These are phyloP conservation scores for Fistulifera solaris DNA, from an alignment of 108 stramenopile genomes.

Conservation along the genomic window DNA sequence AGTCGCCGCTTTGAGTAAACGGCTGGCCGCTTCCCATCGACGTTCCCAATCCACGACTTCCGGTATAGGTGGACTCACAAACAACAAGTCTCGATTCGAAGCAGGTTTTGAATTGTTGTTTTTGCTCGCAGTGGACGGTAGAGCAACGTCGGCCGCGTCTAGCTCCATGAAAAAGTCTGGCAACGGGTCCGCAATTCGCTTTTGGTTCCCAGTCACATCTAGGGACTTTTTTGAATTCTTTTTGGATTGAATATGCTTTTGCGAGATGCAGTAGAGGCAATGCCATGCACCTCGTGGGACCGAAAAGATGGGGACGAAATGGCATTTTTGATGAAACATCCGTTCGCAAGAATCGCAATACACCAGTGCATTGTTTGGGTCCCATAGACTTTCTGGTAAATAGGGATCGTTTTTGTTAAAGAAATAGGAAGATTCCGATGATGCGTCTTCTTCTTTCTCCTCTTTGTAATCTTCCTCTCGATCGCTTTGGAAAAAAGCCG, in stretches of 20 bases:
- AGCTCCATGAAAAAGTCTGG: too few species aligned
- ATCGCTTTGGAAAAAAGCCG: conserved; percentile 47
- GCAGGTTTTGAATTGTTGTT: too few species aligned
- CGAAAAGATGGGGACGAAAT: conserved; percentile 69
- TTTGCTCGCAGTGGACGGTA: too few species aligned
- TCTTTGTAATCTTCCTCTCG: conserved; percentile 17
- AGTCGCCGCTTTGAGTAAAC: conserved; percentile 14
- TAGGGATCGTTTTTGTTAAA: conserved; percentile 30
- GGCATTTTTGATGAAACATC: conserved; percentile 82
- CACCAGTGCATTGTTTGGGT: conserved; percentile 66
- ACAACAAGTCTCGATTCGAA: neutral
- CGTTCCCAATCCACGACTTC: conserved; percentile 2
- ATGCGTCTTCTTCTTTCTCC: conserved; percentile 30
- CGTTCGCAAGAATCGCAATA: conserved; percentile 77
- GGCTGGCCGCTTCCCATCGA: conserved; percentile 12
- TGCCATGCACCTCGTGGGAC: conserved; percentile 68
- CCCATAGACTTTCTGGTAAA: conserved; percentile 48
- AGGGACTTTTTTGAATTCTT: too few species aligned
- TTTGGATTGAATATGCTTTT: neutral
- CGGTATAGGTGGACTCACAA: neutral
- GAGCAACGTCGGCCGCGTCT: too few species aligned
- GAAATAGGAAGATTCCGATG: conserved; percentile 16
- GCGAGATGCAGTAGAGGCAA: conserved; percentile 54
- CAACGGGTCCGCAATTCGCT: too few species aligned
- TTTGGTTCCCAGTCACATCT: too few species aligned